These are phyloP conservation scores for Tubosaeta sp. DNA, from an alignment of 768 basidiomycete genomes.

Conservation along the genomic window DNA sequence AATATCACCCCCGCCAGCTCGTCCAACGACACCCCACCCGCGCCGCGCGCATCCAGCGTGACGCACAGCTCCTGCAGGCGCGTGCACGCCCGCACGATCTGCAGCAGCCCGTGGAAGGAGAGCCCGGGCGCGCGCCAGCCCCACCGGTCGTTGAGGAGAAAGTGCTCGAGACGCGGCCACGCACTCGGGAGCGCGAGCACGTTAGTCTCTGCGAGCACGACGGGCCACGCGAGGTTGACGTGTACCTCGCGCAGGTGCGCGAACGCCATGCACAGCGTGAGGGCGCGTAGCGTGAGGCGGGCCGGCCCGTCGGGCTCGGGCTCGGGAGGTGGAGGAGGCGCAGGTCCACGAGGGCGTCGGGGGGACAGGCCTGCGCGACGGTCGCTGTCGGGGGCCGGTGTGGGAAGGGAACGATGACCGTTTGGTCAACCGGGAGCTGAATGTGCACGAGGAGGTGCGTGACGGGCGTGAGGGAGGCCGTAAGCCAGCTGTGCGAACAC, in stretches of 20 bases:
- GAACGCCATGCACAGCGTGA: background rate
- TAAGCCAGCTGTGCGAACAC: background rate
- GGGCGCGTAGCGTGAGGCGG: background rate
- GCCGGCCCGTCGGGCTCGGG: background rate
- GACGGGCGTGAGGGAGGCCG: background rate
- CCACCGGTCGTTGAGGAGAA: constrained; percentile 9
- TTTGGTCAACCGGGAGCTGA: background rate
- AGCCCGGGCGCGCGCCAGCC: constrained; percentile 6
- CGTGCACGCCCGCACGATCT: background rate
- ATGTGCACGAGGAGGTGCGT: background rate
- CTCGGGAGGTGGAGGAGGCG: background rate
- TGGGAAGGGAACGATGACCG: background rate
- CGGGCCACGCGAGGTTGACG: constrained; percentile 1
- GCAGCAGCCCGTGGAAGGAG: constrained; percentile 3
- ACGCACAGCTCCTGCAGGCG: constrained; percentile 1
- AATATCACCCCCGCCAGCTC: background rate
- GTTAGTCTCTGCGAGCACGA: no score
- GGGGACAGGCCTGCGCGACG: background rate
- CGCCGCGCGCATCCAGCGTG: background rate
- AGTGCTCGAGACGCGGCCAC: constrained; percentile 3
- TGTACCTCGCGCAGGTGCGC: background rate
- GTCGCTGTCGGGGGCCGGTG: background rate
- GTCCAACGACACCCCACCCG: background rate
- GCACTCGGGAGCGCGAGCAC: constrained; percentile 6
- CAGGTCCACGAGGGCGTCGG: background rate